Percentiles rank a stretch among this genome's conserved stretches.
These are phyloP conservation scores for Podaxis sp. DNA, from an alignment of 768 basidiomycete species.

Conservation along the genomic window DNA sequence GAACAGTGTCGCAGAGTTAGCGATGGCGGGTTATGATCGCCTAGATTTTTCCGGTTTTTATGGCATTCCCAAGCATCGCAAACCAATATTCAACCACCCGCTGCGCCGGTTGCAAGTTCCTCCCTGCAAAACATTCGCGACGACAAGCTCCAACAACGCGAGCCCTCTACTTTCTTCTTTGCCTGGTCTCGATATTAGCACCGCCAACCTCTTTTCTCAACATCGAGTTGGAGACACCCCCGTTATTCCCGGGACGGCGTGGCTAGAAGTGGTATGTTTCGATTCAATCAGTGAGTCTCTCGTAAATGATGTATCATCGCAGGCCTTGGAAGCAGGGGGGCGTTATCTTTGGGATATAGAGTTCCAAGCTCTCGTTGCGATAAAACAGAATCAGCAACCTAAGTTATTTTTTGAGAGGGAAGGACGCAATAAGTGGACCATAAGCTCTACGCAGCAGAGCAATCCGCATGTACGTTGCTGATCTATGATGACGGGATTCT, in stretches of 20 bases:
- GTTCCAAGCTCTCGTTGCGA: not conserved
- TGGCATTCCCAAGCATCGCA: not conserved
- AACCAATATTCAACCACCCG: not conserved
- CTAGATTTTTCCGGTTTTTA: slow-evolving; percentile 24
- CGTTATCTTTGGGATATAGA: not conserved
- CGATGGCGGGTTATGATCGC: slow-evolving; percentile 22
- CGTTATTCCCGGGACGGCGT: not conserved
- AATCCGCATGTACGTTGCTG: not conserved
- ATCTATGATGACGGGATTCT: not conserved
- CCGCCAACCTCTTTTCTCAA: not conserved
- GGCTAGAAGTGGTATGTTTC: not conserved
- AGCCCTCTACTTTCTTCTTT: not conserved
- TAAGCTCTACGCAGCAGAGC: not conserved
- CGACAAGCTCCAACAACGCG: not conserved
- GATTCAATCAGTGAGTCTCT: not conserved
- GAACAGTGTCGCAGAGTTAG: slow-evolving; percentile 22
- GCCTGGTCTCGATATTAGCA: not conserved
- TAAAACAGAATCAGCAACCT: not conserved
- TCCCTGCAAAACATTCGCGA: not conserved
- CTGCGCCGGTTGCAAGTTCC: not conserved
- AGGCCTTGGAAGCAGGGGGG: slow-evolving; percentile 2
- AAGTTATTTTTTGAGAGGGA: not conserved
- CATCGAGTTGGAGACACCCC: slow-evolving; percentile 1
- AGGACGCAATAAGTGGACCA: not conserved
- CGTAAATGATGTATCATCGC: not conserved